Percentiles rank a stretch among this genome's conserved stretches.
phyloP scores from a whole-genome alignment of 192 early-diverging fungal species.

The Podila clonocystis region DNA sequence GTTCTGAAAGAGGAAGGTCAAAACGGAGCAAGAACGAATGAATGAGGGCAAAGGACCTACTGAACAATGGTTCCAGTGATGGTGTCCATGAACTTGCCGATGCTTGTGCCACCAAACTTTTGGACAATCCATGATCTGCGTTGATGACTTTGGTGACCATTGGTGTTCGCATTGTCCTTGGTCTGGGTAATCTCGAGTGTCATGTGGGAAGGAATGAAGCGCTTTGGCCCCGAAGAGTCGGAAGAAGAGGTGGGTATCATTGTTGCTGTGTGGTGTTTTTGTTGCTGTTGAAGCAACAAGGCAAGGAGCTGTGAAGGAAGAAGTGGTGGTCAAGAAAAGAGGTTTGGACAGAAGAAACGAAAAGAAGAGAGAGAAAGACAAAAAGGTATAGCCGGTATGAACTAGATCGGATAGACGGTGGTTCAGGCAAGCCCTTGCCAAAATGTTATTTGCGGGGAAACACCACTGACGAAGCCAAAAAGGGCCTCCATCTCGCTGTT shows the following conservation, averaged over 20 bases:
- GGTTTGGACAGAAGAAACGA: background rate
- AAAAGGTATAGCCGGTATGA: background rate
- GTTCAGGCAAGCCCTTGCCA: background rate
- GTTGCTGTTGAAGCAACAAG: slow-evolving; percentile 4
- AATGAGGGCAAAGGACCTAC: slow-evolving; percentile 58
- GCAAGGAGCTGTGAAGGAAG: background rate
- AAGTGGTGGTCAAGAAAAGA: background rate
- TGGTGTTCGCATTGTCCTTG: slow-evolving; percentile 20
- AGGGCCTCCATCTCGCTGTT: too few species aligned
- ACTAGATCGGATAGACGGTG: background rate
- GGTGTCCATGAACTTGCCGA: slow-evolving; percentile 84
- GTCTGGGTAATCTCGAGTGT: slow-evolving; percentile 12
- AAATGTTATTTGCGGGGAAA: too few species aligned
- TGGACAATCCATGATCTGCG: slow-evolving; percentile 70
- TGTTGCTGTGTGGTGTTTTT: background rate
- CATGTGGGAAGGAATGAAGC: background rate
- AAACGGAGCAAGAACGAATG: slow-evolving; percentile 9
- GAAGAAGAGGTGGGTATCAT: background rate
- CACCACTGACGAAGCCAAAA: too few species aligned
- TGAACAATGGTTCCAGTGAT: slow-evolving; percentile 82
- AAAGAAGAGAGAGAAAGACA: background rate
- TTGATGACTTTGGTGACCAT: background rate
- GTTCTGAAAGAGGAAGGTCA: background rate
- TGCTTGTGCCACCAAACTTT: slow-evolving; percentile 98
- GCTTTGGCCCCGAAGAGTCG: background rate